Conservation (phyloP, 768 basidiomycete genomes). For the Pulveroboletus sp. region DNA sequence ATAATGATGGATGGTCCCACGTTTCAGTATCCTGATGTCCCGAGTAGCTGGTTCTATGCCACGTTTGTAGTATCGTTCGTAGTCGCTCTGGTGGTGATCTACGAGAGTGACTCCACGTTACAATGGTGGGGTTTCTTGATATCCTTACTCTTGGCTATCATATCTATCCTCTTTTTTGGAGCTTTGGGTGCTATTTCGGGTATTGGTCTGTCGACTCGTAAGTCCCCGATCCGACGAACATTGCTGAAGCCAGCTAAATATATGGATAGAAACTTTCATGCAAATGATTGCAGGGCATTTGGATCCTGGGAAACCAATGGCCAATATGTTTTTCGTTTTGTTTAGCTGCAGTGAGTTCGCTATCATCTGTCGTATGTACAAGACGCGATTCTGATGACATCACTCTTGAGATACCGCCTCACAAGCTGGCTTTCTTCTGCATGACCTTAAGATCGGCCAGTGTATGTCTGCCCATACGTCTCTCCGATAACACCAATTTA, state of each 20-base stretch:
- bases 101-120: slow-evolving; percentile 50
- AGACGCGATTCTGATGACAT: slow-evolving; percentile 38
- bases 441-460: slow-evolving; percentile 52
- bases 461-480: slow-evolving; percentile 6
- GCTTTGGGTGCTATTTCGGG: slow-evolving; percentile 54
- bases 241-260: background rate
- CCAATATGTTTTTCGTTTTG: slow-evolving; percentile 44
- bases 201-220: slow-evolving; percentile 13
- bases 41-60: slow-evolving; percentile 32
- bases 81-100: slow-evolving; percentile 53
- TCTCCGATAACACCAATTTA: slow-evolving; percentile 36
- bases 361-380: background rate
- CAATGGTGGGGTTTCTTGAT: slow-evolving; percentile 62
- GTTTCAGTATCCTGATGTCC: slow-evolving; percentile 32
- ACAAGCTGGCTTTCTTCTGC: slow-evolving; percentile 51
- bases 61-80: slow-evolving; percentile 34
- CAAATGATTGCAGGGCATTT: slow-evolving; percentile 40
- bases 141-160: slow-evolving; percentile 46
- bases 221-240: slow-evolving; percentile 3
- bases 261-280: slow-evolving; percentile 22
- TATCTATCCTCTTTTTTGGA: slow-evolving; percentile 52
- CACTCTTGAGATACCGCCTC: slow-evolving; percentile 45
- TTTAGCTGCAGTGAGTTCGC: slow-evolving; percentile 42
- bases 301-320: slow-evolving; percentile 37
- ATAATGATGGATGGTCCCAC: background rate